Conservation (phyloP, 345 rosid species). For the Melaleuca alternifolia region DNA sequence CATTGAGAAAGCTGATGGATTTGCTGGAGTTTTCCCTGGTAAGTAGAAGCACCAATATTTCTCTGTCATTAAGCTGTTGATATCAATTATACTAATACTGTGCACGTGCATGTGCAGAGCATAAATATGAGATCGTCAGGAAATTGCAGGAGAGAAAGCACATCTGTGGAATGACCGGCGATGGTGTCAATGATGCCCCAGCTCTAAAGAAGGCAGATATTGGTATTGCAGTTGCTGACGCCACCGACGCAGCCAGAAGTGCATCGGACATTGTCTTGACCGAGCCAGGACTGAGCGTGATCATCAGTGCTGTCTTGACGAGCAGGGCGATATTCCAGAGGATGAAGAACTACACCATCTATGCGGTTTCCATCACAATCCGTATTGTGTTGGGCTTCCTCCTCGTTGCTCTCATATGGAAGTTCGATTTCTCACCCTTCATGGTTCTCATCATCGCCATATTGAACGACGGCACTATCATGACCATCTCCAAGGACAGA, state of each 20-base stretch:
- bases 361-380: constrained; percentile 79
- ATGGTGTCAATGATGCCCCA: constrained; percentile 82
- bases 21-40: constrained; percentile 91
- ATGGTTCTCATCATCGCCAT: constrained; percentile 78
- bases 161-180: constrained; percentile 86
- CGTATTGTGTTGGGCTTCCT: constrained; percentile 77
- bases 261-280: constrained; percentile 82
- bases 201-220: constrained; percentile 77
- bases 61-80: background rate
- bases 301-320: constrained; percentile 62
- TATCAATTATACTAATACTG: background rate
- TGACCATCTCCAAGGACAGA: constrained; percentile 77
- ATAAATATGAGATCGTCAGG: constrained; percentile 71
- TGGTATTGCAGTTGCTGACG: constrained; percentile 78
- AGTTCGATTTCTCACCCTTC: constrained; percentile 78
- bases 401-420: constrained; percentile 66
- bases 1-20: constrained; percentile 78
- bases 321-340: constrained; percentile 85
- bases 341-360: constrained; percentile 91
- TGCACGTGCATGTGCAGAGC: constrained; percentile 24
- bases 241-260: constrained; percentile 74
- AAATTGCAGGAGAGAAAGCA: constrained; percentile 69
- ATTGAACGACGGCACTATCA: constrained; percentile 78
- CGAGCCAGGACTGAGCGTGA: constrained; percentile 72
- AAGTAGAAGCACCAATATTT: background rate